Evolutionary conservation across 2,329 filamentous ascomycete species (phyloP), one percentile per base, ranked within the genome.

Genomic region (Parastagonospora avenae): DNA sequence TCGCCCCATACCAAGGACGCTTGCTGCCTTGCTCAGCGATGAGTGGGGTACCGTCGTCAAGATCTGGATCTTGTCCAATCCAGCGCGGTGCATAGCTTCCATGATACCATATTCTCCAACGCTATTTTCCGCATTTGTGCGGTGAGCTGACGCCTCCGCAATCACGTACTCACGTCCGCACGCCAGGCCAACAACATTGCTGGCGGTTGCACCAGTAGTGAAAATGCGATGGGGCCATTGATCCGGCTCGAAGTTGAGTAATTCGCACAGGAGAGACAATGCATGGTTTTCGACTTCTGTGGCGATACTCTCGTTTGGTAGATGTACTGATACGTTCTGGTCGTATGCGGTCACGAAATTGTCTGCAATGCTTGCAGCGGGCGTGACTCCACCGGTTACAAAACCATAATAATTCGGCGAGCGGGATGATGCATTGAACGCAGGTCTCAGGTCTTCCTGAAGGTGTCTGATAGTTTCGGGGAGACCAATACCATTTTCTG

Each of bases 11-110:
- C 93, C 93, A 3, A 95, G 79, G 1, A 96, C 78, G 33, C 89
- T 88, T 0, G 92, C 91, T 9, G 92, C 91, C 76, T 97, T 97
- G 45, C 80, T 81, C 1, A 96, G 76, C 2, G 90, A 95, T 37
- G 91, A 95, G 71, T 97, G 93, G 0, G 88, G 89, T 59, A 88
- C 83, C 35, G 90, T 91, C 1, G 90, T 92, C 52, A 97, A 77
- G 7, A 97, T 80, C 67, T 91, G 89, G 6, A 97, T 79, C 19
- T 86, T 82, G 14, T 79, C 79, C 11, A 95, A 73, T 0, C 86
- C 85, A 0, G 88, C 85, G 37, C 76, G 76, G 5, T 76, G 71
- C 68, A 90, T 88, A 1, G 91, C 89, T 29, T 79, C 79, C 16
- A 89, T 70, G 2, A 96, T 66, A 0, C 92, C 92, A 29, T 85